These are phyloP conservation scores for Ganoderma resinaceum DNA, from an alignment of 1,284 basidiomycete species.

Conservation along the genomic window DNA sequence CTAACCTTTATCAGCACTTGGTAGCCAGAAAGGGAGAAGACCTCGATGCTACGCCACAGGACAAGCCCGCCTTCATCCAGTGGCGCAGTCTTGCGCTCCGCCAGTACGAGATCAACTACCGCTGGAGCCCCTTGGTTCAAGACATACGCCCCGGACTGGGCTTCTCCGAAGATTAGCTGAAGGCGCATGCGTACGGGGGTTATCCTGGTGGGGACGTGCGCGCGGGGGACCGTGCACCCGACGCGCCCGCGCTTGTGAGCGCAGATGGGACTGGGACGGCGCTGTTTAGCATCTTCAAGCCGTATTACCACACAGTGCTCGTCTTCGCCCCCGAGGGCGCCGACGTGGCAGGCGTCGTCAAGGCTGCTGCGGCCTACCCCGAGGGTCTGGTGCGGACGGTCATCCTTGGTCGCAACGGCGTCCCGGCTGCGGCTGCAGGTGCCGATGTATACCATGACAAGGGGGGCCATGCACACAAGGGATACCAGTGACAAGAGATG, in stretches of 20 bases:
- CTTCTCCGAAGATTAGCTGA: slow-evolving; percentile 11
- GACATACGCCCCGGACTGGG: slow-evolving; percentile 40
- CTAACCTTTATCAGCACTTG: slow-evolving; percentile 6
- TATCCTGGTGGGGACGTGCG: slow-evolving; percentile 33
- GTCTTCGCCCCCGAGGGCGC: slow-evolving; percentile 28
- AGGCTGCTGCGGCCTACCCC: slow-evolving; percentile 6
- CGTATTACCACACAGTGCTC: slow-evolving; percentile 37
- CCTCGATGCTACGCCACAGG: too few relatives aligned
- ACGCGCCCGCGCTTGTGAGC: slow-evolving; percentile 45
- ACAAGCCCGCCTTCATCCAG: neutral
- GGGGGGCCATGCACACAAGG: slow-evolving; percentile 28
- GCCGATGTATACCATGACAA: slow-evolving; percentile 24
- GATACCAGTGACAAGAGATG: slow-evolving; percentile 25
- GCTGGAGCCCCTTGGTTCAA: slow-evolving; percentile 52
- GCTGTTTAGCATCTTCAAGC: slow-evolving; percentile 36
- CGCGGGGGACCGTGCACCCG: slow-evolving; percentile 55
- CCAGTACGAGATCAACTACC: slow-evolving; percentile 55
- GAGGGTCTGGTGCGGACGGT: slow-evolving; percentile 17
- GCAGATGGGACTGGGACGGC: slow-evolving; percentile 22
- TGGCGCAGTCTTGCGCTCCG: slow-evolving; percentile 33
- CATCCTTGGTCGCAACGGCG: slow-evolving; percentile 16
- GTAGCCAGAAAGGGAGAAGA: neutral
- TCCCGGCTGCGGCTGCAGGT: slow-evolving; percentile 1
- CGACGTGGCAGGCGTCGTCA: too few relatives aligned
- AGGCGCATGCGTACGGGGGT: slow-evolving; percentile 17